phyloP scores from a whole-genome alignment of 2,329 filamentous ascomycete species.

The Rutstroemia sp. region DNA sequence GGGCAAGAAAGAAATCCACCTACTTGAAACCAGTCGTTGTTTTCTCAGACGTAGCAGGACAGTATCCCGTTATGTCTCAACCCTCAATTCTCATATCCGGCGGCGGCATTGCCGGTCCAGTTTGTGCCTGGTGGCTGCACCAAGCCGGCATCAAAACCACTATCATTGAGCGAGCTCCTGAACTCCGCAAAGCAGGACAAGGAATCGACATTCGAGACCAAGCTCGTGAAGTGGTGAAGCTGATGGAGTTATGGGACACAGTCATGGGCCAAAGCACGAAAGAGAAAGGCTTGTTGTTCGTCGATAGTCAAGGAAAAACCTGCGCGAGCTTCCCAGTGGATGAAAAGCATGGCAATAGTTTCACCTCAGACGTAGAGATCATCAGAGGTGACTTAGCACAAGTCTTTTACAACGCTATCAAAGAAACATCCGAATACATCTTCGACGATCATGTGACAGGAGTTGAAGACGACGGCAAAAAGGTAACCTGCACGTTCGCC shows the following conservation, averaged over 20 bases:
- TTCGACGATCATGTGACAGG: neutral
- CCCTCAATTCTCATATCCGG: constrained; percentile 29
- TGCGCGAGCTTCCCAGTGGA: constrained; percentile 33
- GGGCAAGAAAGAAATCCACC: neutral
- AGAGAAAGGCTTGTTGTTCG: constrained; percentile 37
- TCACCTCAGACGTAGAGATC: constrained; percentile 40
- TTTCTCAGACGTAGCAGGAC: no score
- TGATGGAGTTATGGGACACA: constrained; percentile 34
- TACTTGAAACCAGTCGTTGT: no score
- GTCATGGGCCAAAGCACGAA: constrained; percentile 33
- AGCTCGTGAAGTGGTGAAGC: constrained; percentile 33
- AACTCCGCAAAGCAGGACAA: constrained; percentile 39
- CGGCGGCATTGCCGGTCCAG: constrained; percentile 31
- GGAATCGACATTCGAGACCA: constrained; percentile 46
- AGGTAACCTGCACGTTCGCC: neutral
- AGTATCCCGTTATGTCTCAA: neutral
- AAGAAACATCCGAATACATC: constrained; percentile 15
- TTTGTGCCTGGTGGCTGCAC: constrained; percentile 43
- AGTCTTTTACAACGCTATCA: constrained; percentile 34
- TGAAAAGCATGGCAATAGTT: constrained; percentile 19
- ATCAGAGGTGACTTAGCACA: constrained; percentile 36
- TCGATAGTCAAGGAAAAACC: constrained; percentile 32
- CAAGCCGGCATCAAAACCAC: constrained; percentile 32
- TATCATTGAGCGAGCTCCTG: constrained; percentile 35
- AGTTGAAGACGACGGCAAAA: neutral